A percentile compares a stretch with the other conserved stretches of the same genome.
phyloP scores from a whole-genome alignment of 2,329 filamentous ascomycete genomes.

The Sporothrix schenckii region DNA sequence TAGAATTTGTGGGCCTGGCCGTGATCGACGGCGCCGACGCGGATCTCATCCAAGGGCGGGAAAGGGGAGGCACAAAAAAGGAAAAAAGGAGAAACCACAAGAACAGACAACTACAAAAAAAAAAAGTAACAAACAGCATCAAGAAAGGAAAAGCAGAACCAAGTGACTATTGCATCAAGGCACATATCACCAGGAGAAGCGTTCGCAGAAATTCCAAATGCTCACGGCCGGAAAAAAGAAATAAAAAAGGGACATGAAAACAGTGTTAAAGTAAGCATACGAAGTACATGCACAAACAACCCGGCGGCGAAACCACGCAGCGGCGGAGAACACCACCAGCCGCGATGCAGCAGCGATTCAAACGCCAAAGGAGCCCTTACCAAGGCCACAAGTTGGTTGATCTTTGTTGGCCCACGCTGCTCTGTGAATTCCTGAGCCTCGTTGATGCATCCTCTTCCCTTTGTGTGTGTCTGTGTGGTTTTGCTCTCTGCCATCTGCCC shows the following conservation, averaged over 20 bases:
- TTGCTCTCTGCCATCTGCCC: background rate
- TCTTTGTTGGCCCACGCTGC: constrained; percentile 11
- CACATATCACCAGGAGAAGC: background rate
- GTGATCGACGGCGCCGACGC: constrained; percentile 9
- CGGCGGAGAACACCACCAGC: background rate
- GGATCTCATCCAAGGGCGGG: constrained; percentile 17
- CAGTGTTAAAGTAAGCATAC: background rate
- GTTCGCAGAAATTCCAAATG: background rate
- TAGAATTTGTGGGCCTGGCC: background rate
- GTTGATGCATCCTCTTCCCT: background rate
- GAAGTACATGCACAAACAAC: background rate
- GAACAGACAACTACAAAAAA: background rate
- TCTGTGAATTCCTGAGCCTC: constrained; percentile 1
- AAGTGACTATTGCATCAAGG: background rate
- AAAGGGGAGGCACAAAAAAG: background rate
- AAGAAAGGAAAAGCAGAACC: background rate
- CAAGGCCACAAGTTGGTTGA: background rate
- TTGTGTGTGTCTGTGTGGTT: background rate
- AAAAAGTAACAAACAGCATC: background rate
- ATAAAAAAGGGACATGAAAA: constrained; percentile 13
- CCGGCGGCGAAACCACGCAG: background rate
- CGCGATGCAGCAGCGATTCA: constrained; percentile 20
- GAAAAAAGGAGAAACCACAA: background rate
- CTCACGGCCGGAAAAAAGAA: background rate
- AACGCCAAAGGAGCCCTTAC: constrained; percentile 12